A percentile compares a stretch with the other conserved stretches of the same genome.
phyloP scores from a whole-genome alignment of 129 eudicot species.

The Flaveria robusta region DNA sequence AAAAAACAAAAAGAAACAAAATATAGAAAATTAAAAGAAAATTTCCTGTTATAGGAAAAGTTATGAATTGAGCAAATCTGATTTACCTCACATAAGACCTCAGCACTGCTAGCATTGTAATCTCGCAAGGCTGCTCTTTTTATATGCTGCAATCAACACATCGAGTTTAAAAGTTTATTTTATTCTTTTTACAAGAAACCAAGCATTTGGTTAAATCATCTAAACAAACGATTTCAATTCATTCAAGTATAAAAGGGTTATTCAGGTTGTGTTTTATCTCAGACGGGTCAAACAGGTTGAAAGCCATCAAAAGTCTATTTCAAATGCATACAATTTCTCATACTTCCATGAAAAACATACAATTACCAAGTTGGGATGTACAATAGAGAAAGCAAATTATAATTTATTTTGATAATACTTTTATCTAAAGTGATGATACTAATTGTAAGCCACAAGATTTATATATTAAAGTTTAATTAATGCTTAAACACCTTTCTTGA shows the following conservation, averaged over 20 bases:
- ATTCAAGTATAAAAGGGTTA: background rate
- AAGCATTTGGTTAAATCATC: no score
- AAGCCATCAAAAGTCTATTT: background rate
- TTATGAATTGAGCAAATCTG: background rate
- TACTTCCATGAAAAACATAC: background rate
- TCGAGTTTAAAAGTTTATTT: background rate
- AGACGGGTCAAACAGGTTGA: background rate
- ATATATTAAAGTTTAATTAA: no score
- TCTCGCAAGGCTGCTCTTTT: conserved; percentile 80
- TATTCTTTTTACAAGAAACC: no score
- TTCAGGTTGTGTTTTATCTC: background rate
- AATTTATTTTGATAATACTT: background rate
- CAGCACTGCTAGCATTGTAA: conserved; percentile 81
- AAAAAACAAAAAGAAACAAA: background rate
- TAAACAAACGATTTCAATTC: background rate
- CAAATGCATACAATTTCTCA: background rate
- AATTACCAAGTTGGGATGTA: background rate
- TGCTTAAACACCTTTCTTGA: no score
- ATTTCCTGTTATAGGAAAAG: background rate
- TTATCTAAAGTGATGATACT: background rate
- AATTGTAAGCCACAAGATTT: background rate
- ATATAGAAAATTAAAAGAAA: background rate
- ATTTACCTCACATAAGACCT: conserved; percentile 88
- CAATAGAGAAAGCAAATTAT: background rate
- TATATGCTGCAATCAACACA: conserved; percentile 54